Evolutionary conservation across 2,329 filamentous ascomycete genomes (phyloP).

Genomic region (Curvularia sp.): DNA sequence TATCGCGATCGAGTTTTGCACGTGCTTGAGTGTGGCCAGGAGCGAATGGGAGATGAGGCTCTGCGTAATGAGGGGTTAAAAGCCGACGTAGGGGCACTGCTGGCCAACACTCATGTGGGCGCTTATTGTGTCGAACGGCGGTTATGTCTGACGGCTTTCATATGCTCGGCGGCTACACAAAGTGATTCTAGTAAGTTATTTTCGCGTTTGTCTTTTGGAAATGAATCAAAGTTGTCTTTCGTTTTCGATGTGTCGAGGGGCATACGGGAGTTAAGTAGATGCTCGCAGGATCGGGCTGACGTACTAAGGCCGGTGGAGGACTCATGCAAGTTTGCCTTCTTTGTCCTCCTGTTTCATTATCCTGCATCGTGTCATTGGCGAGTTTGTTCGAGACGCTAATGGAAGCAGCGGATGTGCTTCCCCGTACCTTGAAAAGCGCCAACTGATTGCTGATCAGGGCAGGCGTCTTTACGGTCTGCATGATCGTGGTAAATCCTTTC

Average conservation of each 20-base stretch:
- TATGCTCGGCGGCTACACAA: constrained; percentile 11
- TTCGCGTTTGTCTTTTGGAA: neutral
- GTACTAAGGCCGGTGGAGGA: constrained; percentile 22
- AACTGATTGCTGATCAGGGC: constrained; percentile 14
- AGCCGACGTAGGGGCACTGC: constrained; percentile 21
- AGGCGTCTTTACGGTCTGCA: constrained; percentile 14
- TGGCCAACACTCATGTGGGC: constrained; percentile 14
- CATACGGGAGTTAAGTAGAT: constrained; percentile 32
- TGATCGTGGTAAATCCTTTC: constrained; percentile 11
- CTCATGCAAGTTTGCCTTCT: constrained; percentile 29
- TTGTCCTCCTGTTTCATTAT: constrained; percentile 9
- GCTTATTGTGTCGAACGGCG: constrained; percentile 18
- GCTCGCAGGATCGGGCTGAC: constrained; percentile 17
- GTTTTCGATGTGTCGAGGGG: constrained; percentile 16
- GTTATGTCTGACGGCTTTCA: constrained; percentile 6
- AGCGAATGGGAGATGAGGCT: constrained; percentile 25
- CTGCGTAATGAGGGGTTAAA: constrained; percentile 30
- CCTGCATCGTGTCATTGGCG: constrained; percentile 25
- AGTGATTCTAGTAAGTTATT: constrained; percentile 14
- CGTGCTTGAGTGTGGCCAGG: constrained; percentile 13
- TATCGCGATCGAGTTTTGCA: constrained; percentile 18
- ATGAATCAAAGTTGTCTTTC: neutral
- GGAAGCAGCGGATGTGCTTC: constrained; percentile 15
- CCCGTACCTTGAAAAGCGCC: constrained; percentile 11
- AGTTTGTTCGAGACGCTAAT: constrained; percentile 15